Evolutionary conservation across 305 asterid genomes (phyloP), one percentile per base, ranked within the genome.

Genomic region (Solanum hybrid): DNA sequence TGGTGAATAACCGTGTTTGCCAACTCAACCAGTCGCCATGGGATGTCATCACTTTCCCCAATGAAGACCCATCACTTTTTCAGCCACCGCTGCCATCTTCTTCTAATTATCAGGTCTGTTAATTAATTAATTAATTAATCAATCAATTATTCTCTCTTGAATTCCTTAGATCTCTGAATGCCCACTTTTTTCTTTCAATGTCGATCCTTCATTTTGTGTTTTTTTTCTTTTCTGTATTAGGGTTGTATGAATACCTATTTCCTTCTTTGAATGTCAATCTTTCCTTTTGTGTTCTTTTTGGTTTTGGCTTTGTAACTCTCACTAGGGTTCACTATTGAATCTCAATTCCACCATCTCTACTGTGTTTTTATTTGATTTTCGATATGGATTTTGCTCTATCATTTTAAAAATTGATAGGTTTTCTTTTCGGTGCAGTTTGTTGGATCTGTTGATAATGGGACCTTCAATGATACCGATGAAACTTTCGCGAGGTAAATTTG

Each of bases 1-100:
- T 92, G 20, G 12, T 92, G 74, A 78, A 91, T 67, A 39, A 6
- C 91, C 75, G 90, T 35, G 51, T 92, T 73, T 94, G 96, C 28
- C 95, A 93, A 92, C 94, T 93, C 22, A 94, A 94, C 73, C 96
- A 93, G 87, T 93, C 94, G 0, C 96, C 95, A 57, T 93, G 96
- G 96, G 96, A 94, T 92, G 94, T 90, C 36, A 87, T 93, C 86
- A 87, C 64, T 79, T 93, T 92, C 92, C 92, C 95, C 16, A 91
- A 40, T n/a, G 75, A 75, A 74, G 82, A 87, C 36, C 35, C 33
- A 88, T 84, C 93, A 13, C 22, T 35, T 10, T n/a, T 93, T 42
- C 89, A 93, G 34, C 90, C 84, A 87, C 29, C 14, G 13, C 88
- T 92, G 10, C 92, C 90, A 6, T 80, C 74, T 57, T 93, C 92